These are phyloP conservation scores for Colletotrichum sp. DNA, from an alignment of 2,329 filamentous ascomycete genomes.

Conservation along the genomic window DNA sequence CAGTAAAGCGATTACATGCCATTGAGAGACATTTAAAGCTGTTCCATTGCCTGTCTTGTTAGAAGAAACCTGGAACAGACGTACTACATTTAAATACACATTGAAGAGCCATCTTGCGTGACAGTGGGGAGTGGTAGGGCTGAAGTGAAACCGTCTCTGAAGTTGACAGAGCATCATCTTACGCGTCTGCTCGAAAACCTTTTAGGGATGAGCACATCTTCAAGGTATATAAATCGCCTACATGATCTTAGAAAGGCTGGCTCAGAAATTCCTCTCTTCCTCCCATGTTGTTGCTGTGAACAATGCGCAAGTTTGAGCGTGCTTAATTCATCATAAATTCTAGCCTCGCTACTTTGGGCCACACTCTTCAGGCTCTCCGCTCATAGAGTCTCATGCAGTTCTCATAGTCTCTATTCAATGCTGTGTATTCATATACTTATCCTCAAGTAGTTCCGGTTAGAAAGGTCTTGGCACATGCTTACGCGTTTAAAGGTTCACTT, in stretches of 20 bases:
- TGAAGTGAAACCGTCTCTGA: accelerated
- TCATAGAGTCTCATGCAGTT: background rate
- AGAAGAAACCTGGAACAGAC: background rate
- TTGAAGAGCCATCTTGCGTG: accelerated
- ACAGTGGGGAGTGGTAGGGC: background rate
- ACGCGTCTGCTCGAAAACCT: background rate
- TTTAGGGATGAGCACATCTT: accelerated
- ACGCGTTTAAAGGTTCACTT: background rate
- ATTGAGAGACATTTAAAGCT: accelerated
- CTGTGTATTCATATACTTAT: background rate
- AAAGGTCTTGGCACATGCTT: background rate
- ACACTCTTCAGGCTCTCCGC: background rate
- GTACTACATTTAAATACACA: accelerated
- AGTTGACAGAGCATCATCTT: background rate
- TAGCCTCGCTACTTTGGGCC: background rate
- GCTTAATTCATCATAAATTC: background rate
- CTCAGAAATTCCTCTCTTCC: accelerated
- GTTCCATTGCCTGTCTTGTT: background rate
- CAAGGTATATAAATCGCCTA: background rate
- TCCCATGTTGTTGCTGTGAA: background rate
- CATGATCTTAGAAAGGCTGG: background rate
- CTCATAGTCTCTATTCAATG: background rate
- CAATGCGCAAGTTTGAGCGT: background rate
- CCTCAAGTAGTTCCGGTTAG: accelerated
- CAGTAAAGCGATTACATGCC: background rate